Evolutionary conservation across 2,329 filamentous ascomycete species (phyloP).

Genomic region (Fusarium lateritium): DNA sequence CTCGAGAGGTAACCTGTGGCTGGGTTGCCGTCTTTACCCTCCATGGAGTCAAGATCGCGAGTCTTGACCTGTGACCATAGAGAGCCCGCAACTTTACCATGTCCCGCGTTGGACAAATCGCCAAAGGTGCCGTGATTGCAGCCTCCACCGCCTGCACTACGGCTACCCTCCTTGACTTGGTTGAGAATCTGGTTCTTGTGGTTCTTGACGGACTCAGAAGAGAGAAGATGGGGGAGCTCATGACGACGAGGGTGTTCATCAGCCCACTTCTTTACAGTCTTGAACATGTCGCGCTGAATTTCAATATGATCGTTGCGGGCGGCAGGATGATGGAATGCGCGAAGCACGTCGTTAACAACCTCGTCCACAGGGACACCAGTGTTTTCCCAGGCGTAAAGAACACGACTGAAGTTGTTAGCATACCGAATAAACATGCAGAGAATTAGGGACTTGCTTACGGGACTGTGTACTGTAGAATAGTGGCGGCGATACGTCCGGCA

Average conservation of each 20-base stretch:
- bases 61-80: conserved; percentile 74
- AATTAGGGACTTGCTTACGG: conserved; percentile 67
- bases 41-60: conserved; percentile 70
- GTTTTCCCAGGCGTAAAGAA: conserved; percentile 95
- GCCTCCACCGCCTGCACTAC: conserved; percentile 49
- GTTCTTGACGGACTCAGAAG: conserved; percentile 84
- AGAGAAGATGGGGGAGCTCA: conserved; percentile 81
- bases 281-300: conserved; percentile 90
- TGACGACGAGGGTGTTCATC: conserved; percentile 76
- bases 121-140: conserved; percentile 62
- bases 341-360: conserved; percentile 84
- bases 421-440: not conserved
- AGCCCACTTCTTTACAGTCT: conserved; percentile 86
- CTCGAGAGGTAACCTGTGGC: conserved; percentile 56
- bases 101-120: conserved; percentile 62
- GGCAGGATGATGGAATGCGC: conserved; percentile 92
- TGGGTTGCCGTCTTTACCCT: conserved; percentile 61
- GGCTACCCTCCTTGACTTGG: conserved; percentile 45
- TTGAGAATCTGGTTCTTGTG: conserved; percentile 83
- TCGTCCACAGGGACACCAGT: conserved; percentile 85
- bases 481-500: conserved; percentile 80
- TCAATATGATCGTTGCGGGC: conserved; percentile 82
- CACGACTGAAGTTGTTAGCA: conserved; percentile 65
- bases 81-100: conserved; percentile 71
- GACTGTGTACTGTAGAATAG: conserved; percentile 87